Evolutionary conservation across 129 eudicot genomes (phyloP).

Genomic region (Kitagawia praeruptora): DNA sequence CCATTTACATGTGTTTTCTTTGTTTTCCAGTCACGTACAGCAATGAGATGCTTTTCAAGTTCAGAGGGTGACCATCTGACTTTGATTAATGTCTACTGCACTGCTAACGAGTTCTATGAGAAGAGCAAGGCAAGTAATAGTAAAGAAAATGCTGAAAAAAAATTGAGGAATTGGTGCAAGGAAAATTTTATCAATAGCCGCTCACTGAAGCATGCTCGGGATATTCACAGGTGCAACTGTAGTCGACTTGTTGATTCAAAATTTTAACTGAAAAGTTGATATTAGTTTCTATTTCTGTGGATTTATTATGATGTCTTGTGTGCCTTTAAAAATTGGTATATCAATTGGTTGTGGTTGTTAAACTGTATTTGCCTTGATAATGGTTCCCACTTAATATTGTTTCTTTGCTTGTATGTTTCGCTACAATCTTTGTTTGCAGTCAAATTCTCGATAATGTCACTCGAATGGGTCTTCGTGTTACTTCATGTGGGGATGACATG

Average conservation of each 20-base stretch:
- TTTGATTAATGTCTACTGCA: conserved; percentile 64
- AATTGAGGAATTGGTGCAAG: conserved; percentile 80
- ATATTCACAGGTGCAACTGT: conserved; percentile 57
- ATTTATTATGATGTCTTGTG: neutral
- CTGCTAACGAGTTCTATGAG: conserved; percentile 63
- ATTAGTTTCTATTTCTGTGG: neutral
- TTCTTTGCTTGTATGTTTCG: neutral
- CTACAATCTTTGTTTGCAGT: conserved; percentile 28
- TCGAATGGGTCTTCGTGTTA: conserved; percentile 70
- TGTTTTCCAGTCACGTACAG: conserved; percentile 44
- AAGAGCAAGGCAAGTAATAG: conserved; percentile 45
- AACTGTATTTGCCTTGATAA: neutral
- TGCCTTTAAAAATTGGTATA: neutral
- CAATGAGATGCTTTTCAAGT: conserved; percentile 59
- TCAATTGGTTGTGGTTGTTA: neutral
- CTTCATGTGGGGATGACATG: conserved; percentile 84
- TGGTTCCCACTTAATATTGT: neutral
- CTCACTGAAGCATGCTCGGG: conserved; percentile 82
- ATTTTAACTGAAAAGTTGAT: neutral
- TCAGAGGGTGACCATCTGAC: conserved; percentile 92
- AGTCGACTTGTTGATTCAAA: neutral
- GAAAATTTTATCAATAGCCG: conserved; percentile 78
- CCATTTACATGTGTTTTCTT: neutral
- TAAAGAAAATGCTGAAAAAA: conserved; percentile 65
- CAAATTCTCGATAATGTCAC: conserved; percentile 72